Evolutionary conservation across 371 early-diverging fungal genomes (phyloP).

Genomic region (Nematocida parisii): DNA sequence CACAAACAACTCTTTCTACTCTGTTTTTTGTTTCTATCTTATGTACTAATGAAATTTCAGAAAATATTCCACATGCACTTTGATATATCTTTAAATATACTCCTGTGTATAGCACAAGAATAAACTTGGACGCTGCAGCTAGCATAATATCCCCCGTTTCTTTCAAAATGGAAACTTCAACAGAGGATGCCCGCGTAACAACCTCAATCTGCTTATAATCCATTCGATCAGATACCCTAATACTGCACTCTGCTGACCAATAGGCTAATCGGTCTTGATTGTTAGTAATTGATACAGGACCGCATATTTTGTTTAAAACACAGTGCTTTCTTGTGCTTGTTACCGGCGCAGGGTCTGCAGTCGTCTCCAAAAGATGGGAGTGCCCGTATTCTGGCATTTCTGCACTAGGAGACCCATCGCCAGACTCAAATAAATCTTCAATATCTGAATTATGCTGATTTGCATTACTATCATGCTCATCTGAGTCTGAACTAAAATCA

Average conservation of each 20-base stretch:
- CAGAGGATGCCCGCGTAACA: neutral
- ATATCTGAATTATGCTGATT: conserved; percentile 9
- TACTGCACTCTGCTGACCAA: conserved; percentile 49
- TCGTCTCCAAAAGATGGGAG: neutral
- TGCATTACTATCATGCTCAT: neutral
- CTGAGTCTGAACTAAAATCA: neutral
- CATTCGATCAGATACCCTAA: neutral
- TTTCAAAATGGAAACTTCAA: conserved; percentile 23
- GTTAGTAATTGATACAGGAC: conserved; percentile 2
- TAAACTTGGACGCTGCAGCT: neutral
- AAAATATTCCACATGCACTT: neutral
- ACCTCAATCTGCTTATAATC: conserved; percentile 37
- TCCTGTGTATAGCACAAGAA: neutral
- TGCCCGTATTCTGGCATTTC: neutral
- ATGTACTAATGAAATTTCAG: neutral
- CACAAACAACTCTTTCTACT: conserved; percentile 22
- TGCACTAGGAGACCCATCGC: neutral
- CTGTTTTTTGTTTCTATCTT: neutral
- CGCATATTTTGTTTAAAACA: conserved; percentile 14
- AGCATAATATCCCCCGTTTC: neutral
- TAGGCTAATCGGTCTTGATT: neutral
- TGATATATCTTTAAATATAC: conserved; percentile 1
- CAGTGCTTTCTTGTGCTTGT: conserved; percentile 6
- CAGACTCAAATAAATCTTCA: conserved; percentile 8
- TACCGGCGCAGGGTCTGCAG: neutral